Percentiles rank a stretch among this genome's conserved stretches.
These are phyloP conservation scores for Nitzschia inconspicua DNA, from an alignment of 108 stramenopile genomes.

Conservation along the genomic window DNA sequence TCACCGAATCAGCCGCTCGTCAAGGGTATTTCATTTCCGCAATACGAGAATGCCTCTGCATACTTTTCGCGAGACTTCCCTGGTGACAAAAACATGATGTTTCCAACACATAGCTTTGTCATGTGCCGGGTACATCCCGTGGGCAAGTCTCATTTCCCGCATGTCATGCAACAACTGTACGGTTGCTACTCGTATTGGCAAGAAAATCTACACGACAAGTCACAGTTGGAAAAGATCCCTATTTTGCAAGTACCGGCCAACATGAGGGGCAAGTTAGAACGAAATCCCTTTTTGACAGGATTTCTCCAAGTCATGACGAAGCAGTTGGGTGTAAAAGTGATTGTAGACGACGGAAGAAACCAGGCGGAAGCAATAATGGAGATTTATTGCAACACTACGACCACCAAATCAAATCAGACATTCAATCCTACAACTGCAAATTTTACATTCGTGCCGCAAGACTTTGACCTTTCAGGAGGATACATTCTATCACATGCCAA, in stretches of 20 bases:
- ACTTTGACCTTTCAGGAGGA: slow-evolving; percentile 7
- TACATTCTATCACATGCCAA: slow-evolving; percentile 19
- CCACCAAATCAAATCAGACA: background rate
- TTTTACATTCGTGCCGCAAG: background rate
- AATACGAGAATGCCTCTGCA: too few relatives aligned
- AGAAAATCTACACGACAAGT: background rate
- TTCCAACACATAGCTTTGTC: too few relatives aligned
- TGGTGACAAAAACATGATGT: too few relatives aligned
- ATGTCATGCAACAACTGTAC: slow-evolving; percentile 44
- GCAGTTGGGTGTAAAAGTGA: slow-evolving; percentile 1
- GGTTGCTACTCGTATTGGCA: slow-evolving; percentile 33
- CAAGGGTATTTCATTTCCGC: too few relatives aligned
- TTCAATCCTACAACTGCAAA: background rate
- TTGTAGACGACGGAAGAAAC: background rate
- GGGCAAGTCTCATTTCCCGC: slow-evolving; percentile 43
- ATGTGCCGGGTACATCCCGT: too few relatives aligned
- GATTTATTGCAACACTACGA: slow-evolving; percentile 4
- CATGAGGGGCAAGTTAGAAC: background rate
- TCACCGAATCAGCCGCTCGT: too few relatives aligned
- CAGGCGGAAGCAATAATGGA: background rate
- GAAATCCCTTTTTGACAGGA: slow-evolving; percentile 27
- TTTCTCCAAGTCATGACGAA: slow-evolving; percentile 12
- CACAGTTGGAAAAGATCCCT: background rate
- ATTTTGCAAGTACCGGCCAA: background rate
- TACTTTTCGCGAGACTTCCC: too few relatives aligned